Percentiles rank a stretch among this genome's conserved stretches.
Conservation (phyloP, 2,329 filamentous ascomycete species). For the Trichoderma sp. region DNA sequence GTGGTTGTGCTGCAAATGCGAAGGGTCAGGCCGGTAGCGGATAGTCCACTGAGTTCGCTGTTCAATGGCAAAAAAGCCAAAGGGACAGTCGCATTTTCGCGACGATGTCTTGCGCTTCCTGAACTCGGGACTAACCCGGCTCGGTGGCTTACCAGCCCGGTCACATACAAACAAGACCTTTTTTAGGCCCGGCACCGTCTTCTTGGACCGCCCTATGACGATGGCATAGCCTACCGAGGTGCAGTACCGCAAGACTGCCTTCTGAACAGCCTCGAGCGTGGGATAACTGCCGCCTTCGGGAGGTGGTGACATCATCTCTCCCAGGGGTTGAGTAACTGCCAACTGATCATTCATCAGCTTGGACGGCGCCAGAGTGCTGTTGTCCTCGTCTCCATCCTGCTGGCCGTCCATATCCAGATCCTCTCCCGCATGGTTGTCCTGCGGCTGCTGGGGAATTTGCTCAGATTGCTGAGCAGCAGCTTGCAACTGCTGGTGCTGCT, state of each 20-base stretch:
- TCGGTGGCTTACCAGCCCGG: constrained; percentile 60
- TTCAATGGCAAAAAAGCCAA: constrained; percentile 68
- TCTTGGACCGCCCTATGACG: constrained; percentile 65
- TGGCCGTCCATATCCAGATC: constrained; percentile 53
- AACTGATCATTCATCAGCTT: constrained; percentile 49
- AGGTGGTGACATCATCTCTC: constrained; percentile 58
- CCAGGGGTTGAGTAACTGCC: constrained; percentile 53
- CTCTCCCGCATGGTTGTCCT: constrained; percentile 44
- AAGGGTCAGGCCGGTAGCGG: constrained; percentile 57
- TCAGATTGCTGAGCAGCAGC: constrained; percentile 34
- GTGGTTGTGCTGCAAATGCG: constrained; percentile 61
- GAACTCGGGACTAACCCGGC: constrained; percentile 59
- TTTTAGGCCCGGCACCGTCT: constrained; percentile 63
- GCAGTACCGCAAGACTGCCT: constrained; percentile 62
- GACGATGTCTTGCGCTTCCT: constrained; percentile 65
- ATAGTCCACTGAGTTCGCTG: constrained; percentile 66
- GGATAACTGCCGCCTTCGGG: constrained; percentile 63
- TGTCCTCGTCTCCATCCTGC: constrained; percentile 45
- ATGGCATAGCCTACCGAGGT: constrained; percentile 66
- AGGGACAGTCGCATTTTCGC: constrained; percentile 65
- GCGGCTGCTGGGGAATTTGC: constrained; percentile 38
- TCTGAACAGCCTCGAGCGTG: constrained; percentile 62
- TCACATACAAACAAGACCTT: constrained; percentile 67
- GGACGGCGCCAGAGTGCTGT: constrained; percentile 43
- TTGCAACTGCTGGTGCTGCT: constrained; percentile 27